A percentile compares a stretch with the other conserved stretches of the same genome.
Evolutionary conservation across 768 basidiomycete genomes (phyloP).

Genomic region (Pleurotus pulmonarius): DNA sequence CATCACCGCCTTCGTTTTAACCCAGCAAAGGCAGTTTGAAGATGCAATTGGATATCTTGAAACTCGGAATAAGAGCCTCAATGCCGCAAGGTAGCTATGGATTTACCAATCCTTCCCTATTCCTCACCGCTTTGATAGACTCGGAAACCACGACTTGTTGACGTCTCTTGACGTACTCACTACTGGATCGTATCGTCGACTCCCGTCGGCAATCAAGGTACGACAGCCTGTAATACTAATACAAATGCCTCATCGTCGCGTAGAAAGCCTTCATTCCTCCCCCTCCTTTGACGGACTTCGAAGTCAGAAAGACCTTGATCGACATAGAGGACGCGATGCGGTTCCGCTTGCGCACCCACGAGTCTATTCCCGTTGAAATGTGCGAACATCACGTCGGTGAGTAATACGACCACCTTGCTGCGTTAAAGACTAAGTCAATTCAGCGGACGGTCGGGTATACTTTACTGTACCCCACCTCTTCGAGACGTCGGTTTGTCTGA

Average conservation of each 20-base stretch:
- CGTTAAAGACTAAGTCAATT: conserved; percentile 14
- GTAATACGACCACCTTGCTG: neutral
- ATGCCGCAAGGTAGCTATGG: conserved; percentile 62
- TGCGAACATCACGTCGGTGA: conserved; percentile 61
- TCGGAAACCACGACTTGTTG: conserved; percentile 90
- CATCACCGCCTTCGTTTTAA: conserved; percentile 81
- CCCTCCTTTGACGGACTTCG: conserved; percentile 59
- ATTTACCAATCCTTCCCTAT: conserved; percentile 13
- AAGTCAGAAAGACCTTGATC: conserved; percentile 60
- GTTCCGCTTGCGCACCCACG: conserved; percentile 73
- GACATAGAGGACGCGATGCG: conserved; percentile 78
- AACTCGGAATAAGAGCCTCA: conserved; percentile 64
- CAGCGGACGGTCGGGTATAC: conserved; percentile 75
- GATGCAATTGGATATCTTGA: conserved; percentile 59
- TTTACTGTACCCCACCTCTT: conserved; percentile 75
- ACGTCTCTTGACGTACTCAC: conserved; percentile 89
- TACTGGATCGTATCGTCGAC: conserved; percentile 78
- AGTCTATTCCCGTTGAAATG: conserved; percentile 84
- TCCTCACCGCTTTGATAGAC: conserved; percentile 35
- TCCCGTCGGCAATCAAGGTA: conserved; percentile 82
- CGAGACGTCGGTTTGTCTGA: conserved; percentile 68
- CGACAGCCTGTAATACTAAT: conserved; percentile 8
- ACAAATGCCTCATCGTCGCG: conserved; percentile 5
- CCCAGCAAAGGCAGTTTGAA: conserved; percentile 83
- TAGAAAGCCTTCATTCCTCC: conserved; percentile 72